A percentile compares a stretch with the other conserved stretches of the same genome.
Evolutionary conservation across 805 yeast genomes (phyloP).

Genomic region (Wickerhamiella allomyrinae): DNA sequence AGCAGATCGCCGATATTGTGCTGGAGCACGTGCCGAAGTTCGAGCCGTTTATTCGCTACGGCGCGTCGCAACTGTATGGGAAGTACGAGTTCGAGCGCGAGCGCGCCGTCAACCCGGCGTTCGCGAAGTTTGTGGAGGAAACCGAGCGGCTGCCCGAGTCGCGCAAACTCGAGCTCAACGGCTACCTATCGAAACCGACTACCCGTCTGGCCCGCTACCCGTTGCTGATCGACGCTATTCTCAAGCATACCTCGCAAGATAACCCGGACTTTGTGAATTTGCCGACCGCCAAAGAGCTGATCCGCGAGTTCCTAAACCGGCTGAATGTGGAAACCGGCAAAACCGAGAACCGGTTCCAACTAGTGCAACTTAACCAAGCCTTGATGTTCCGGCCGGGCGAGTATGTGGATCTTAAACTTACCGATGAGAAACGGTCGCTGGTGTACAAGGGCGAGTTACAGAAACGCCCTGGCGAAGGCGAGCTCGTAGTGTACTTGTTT

Average conservation of each 20-base stretch:
- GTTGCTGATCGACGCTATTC: constrained; percentile 61
- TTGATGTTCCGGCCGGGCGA: constrained; percentile 72
- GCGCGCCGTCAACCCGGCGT: constrained; percentile 74
- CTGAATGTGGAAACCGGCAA: constrained; percentile 85
- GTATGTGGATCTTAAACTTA: constrained; percentile 69
- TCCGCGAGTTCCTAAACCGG: constrained; percentile 59
- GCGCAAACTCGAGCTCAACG: constrained; percentile 79
- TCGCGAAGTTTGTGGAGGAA: constrained; percentile 87
- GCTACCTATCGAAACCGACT: constrained; percentile 88
- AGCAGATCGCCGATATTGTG: constrained; percentile 75
- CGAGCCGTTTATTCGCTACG: constrained; percentile 85
- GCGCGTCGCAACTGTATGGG: constrained; percentile 90
- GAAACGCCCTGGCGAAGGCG: constrained; percentile 61
- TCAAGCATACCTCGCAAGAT: constrained; percentile 68
- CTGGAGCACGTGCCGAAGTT: constrained; percentile 71
- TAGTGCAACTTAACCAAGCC: constrained; percentile 74
- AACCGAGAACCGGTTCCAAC: constrained; percentile 80
- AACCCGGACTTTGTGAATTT: constrained; percentile 58
- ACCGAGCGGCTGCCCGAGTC: constrained; percentile 74
- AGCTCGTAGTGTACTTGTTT: constrained; percentile 70
- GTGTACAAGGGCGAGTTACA: constrained; percentile 65
- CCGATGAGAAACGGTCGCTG: constrained; percentile 67
- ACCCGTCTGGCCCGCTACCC: constrained; percentile 94
- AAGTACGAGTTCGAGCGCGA: constrained; percentile 91
- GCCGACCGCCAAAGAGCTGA: constrained; percentile 56